phyloP scores from a whole-genome alignment of 129 eudicot species.

The Centella asiatica region DNA sequence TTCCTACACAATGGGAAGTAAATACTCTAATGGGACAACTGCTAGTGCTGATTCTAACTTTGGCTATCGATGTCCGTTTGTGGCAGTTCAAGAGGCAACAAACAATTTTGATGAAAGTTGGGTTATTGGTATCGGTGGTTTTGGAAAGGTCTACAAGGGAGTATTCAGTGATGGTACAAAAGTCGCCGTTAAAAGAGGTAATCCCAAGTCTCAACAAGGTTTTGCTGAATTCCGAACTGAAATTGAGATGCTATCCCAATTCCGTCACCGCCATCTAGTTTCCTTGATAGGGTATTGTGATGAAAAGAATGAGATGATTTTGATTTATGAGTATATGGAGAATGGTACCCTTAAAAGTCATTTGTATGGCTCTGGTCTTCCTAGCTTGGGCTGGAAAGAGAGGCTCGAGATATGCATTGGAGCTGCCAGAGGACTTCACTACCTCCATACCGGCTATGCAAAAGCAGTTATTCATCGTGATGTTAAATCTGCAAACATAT shows the following conservation, averaged over 20 bases:
- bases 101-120: constrained; percentile 77
- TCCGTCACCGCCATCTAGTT: constrained; percentile 89
- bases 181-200: constrained; percentile 85
- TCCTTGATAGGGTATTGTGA: constrained; percentile 92
- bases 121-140: constrained; percentile 89
- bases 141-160: constrained; percentile 86
- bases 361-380: constrained; percentile 71
- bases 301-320: constrained; percentile 84
- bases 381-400: constrained; percentile 78
- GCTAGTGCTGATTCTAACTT: constrained; percentile 50
- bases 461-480: constrained; percentile 93
- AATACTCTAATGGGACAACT: constrained; percentile 69
- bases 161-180: constrained; percentile 59
- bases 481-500: constrained; percentile 84
- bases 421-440: constrained; percentile 85
- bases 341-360: constrained; percentile 82
- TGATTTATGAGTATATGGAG: constrained; percentile 89
- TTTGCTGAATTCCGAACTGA: constrained; percentile 78
- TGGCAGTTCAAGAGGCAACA: constrained; percentile 76
- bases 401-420: constrained; percentile 96
- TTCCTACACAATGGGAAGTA: constrained; percentile 84
- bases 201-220: constrained; percentile 90
- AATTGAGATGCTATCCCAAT: constrained; percentile 86
- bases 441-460: constrained; percentile 86
- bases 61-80: constrained; percentile 71